Evolutionary conservation across 441 rosid species (phyloP), one percentile per base, ranked within the genome.

Genomic region (Rhodomyrtus psidioides): DNA sequence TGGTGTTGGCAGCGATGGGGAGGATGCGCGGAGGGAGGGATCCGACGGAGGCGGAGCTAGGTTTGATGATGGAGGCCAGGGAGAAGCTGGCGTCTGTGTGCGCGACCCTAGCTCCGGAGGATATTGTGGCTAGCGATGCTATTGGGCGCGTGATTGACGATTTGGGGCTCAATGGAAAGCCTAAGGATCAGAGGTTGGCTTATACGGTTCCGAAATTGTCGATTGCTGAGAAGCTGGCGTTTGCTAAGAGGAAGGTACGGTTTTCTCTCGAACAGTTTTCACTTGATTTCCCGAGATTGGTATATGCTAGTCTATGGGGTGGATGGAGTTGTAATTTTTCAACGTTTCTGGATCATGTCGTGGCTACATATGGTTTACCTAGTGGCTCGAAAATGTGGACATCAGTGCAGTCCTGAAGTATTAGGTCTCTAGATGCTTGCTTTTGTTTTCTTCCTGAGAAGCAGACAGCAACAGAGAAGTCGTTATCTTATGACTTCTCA

Each of bases 11-110:
- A 39, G 91, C 95, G 34, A 94, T 95, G 91, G 94, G 93, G 87
- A 90, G 92, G 91, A 92, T 94, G 92, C 90, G 98, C 44, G 95
- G 96, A 12, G 99, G 89, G 53, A 89, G 79, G 87, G 87, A 79
- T 14, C 97, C 98, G 12, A 94, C 99, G 83, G 92, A 90, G 60
- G 91, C 88, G 55, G 99, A 97, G 93, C 34, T 88, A 55, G 89
- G 84, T 76, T 87, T 96, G 86, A 97, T 97, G 98, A 90, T 83
- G 81, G 97, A 96, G 90, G 99, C 99, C n/a, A 93, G 94, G 90
- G 93, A 90, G 84, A 93, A 89, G 86, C 84, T 97, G 86, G 97
- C 90, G 12, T 92, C 82, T 54, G 89, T 93, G 85, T 96, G 97
- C 39, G 90, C 83, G 51, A 91, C 87, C 55, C 88, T 94, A 83